Evolutionary conservation across 2,329 filamentous ascomycete species (phyloP).

Genomic region (Botrytis elliptica): DNA sequence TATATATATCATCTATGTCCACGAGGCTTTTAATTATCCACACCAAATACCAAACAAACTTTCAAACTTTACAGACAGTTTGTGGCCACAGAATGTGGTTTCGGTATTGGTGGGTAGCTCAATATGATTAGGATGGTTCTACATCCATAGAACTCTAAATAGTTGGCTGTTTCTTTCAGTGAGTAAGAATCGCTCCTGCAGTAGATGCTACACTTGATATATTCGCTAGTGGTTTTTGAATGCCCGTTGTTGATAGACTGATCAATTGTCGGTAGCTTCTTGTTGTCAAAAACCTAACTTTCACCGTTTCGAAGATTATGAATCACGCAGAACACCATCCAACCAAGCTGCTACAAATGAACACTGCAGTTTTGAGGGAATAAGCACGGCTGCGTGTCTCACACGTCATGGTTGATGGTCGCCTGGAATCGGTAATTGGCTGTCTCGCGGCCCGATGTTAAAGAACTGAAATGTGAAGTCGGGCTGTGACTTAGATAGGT

Average conservation of each 20-base stretch:
- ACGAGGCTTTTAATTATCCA: no score
- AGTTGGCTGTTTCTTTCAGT: fast-evolving
- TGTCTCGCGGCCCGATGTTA: no score
- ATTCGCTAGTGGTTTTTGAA: not conserved
- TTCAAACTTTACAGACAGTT: no score
- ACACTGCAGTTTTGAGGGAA: no score
- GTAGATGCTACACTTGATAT: not conserved
- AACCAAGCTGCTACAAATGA: no score
- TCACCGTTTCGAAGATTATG: no score
- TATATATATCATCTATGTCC: no score
- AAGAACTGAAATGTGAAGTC: fast-evolving
- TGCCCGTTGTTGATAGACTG: not conserved
- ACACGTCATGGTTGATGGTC: not conserved
- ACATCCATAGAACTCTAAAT: not conserved
- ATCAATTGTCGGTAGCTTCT: not conserved
- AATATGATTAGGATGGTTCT: fast-evolving
- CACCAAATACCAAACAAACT: no score
- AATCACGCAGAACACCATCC: no score
- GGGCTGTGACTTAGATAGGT: not conserved
- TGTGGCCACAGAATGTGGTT: no score
- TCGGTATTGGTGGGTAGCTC: not conserved
- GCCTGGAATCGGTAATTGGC: no score
- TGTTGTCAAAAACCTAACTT: not conserved
- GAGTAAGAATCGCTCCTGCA: not conserved
- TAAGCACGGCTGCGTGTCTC: not conserved